Evolutionary conservation across 345 rosid species (phyloP), one percentile per base, ranked within the genome.

Genomic region (Hibiscus syriacus): DNA sequence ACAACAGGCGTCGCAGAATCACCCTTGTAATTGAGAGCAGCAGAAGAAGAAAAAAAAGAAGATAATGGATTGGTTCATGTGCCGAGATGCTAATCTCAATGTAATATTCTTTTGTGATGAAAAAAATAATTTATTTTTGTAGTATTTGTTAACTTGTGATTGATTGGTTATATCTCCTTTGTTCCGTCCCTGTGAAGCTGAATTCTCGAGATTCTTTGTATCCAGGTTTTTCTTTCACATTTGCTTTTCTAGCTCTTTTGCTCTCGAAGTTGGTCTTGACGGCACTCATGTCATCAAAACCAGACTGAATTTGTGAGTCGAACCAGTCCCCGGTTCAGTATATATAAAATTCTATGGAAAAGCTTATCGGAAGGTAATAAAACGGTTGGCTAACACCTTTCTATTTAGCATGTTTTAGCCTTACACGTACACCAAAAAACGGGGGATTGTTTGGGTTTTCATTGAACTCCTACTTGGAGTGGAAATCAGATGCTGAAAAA

Each of bases 21-120:
- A 53, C 14, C 62, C 67, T 6, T 48, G 60, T 66, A 49, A 41
- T 20, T 66, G 53, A 67, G 64, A 68, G 63, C 29, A 72, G 70
- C 68, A 63, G 58, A 55, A n/a, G n/a, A n/a, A n/a, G n/a, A n/a
- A n/a, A n/a, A 29, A 57, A n/a, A n/a, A n/a, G n/a, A 59, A 11
- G 48, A 10, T 63, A n/a, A 36, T 65, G 69, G 69, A 65, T 72
- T 39, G 20, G 53, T 34, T 60, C 30, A 34, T 71, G 67, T 72
- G 74, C 77, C 59, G 66, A 71, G 38, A 64, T 53, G 66, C 81
- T 72, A 63, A 62, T 74, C 71, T 53, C 57, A 53, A 22, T 77
- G 79, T 77, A 77, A 57, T 71, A 64, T 53, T 23, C 55, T 65
- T 73, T 79, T 53, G 52, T 16, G 22, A 46, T 55, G 26, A 59